A percentile compares a stretch with the other conserved stretches of the same genome.
Evolutionary conservation across 2,329 filamentous ascomycete species (phyloP).

Genomic region (Ophiostoma himal-ulmi): DNA sequence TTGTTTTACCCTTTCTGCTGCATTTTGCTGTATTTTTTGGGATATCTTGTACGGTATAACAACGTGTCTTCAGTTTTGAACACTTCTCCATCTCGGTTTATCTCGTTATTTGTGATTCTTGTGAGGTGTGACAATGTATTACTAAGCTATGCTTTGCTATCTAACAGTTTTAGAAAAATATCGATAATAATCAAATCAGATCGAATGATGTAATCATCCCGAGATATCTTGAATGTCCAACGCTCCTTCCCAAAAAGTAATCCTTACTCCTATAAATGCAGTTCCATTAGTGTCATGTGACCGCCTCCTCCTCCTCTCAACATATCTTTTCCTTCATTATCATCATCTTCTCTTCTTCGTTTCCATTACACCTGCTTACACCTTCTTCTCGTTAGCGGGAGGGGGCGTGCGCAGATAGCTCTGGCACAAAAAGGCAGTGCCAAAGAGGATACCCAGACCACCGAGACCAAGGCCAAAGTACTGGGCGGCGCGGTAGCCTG

Average conservation of each 20-base stretch:
- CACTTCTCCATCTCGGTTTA: background rate
- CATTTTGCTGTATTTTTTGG: background rate
- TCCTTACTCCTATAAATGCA: constrained; percentile 5
- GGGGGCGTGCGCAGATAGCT: constrained; percentile 22
- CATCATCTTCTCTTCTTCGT: background rate
- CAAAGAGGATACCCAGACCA: constrained; percentile 34
- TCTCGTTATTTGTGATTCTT: background rate
- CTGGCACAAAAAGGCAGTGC: constrained; percentile 31
- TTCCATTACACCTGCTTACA: background rate
- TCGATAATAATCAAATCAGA: background rate
- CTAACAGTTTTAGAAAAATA: background rate
- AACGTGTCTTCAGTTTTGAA: background rate
- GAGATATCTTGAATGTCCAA: background rate
- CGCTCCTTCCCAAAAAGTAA: background rate
- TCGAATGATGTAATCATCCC: background rate
- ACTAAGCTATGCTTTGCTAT: constrained; percentile 8
- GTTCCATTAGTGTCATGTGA: constrained; percentile 8
- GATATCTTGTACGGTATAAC: constrained; percentile 11
- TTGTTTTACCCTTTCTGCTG: background rate
- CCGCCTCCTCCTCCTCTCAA: background rate
- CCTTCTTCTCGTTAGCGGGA: background rate
- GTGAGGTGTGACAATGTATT: background rate
- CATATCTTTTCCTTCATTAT: background rate
- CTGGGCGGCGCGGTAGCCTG: constrained; percentile 36
- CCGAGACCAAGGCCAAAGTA: constrained; percentile 41